These are phyloP conservation scores for Microdochium nivale DNA, from an alignment of 2,329 filamentous ascomycete genomes.

Conservation along the genomic window DNA sequence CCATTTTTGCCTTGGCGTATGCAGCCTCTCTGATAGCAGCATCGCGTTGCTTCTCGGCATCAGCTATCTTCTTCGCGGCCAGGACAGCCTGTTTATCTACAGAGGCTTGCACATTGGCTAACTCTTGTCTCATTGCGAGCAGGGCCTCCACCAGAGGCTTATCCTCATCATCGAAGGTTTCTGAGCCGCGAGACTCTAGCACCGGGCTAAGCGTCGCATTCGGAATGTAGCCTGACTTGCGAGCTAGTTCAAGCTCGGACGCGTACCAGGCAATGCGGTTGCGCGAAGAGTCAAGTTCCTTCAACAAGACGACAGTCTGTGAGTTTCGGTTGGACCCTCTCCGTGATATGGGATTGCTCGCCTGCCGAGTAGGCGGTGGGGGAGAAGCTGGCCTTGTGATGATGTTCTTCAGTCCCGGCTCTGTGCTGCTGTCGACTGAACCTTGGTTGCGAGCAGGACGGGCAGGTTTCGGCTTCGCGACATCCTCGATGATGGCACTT, in stretches of 20 bases:
- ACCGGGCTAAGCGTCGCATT: constrained; percentile 61
- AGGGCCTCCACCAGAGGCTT: constrained; percentile 87
- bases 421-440: constrained; percentile 61
- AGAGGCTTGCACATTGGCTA: constrained; percentile 80
- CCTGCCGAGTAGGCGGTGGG: constrained; percentile 47
- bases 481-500: constrained; percentile 16
- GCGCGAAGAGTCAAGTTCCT: constrained; percentile 77
- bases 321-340: constrained; percentile 52
- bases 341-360: constrained; percentile 49
- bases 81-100: constrained; percentile 82
- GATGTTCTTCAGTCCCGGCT: constrained; percentile 38
- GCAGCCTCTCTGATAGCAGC: constrained; percentile 90
- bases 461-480: constrained; percentile 29
- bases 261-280: constrained; percentile 95
- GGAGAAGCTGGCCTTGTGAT: constrained; percentile 44
- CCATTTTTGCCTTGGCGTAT: constrained; percentile 88
- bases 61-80: constrained; percentile 82
- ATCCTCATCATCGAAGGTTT: constrained; percentile 86
- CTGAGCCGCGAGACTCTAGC: constrained; percentile 66
- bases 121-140: constrained; percentile 80
- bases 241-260: constrained; percentile 84
- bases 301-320: constrained; percentile 66
- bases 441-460: constrained; percentile 46
- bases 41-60: constrained; percentile 91
- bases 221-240: constrained; percentile 78